Evolutionary conservation across 805 yeast genomes (phyloP), one percentile per base, ranked within the genome.

Genomic region (Barnettozyma botsteinii): DNA sequence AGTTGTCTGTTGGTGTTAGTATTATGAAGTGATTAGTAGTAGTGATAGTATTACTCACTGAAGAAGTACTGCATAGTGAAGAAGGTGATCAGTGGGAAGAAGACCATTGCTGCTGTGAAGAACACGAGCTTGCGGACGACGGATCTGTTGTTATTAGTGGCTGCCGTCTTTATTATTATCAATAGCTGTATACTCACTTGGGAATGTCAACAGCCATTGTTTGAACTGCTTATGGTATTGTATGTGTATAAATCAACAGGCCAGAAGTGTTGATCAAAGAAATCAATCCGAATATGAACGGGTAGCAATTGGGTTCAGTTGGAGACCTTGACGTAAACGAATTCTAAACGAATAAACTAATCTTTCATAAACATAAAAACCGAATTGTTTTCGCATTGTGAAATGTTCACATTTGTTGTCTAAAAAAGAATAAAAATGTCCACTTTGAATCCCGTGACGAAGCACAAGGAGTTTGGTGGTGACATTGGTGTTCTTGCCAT

Each of bases 31-130:
- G 12, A 27, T 14, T 14, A 9, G 22, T 13, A 13, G 34, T 11
- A 3, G 4, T 12, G 25, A n/a, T 15, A 10, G 22, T 15, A 11
- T 8, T 17, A 46, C 56, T 41, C 26, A 53, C 59, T 40, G 25
- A 48, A 50, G 4, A 49, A 42, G 50, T 68, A 70, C 49, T 77
- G 81, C 13, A 70, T 58, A 2, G 62, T 45, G 57, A 85, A 85
- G 60, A 85, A 85, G 2, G 82, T 65, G 21, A 71, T 38, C 46
- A 85, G 53, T 19, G 94, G 94, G 35, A 78, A 69, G 19, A 74
- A 61, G 38, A 85, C 77, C 93, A 85, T 85, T 42, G 85, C 79
- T 6, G 70, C 81, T 12, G 94, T 84, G 69, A 81, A 84, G 52
- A 81, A 69, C 61, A 83, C 70, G 42, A 85, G 72, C 61, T 84